A percentile compares a stretch with the other conserved stretches of the same genome.
These are phyloP conservation scores for Cercospora sp. DNA, from an alignment of 2,329 filamentous ascomycete genomes.

Conservation along the genomic window DNA sequence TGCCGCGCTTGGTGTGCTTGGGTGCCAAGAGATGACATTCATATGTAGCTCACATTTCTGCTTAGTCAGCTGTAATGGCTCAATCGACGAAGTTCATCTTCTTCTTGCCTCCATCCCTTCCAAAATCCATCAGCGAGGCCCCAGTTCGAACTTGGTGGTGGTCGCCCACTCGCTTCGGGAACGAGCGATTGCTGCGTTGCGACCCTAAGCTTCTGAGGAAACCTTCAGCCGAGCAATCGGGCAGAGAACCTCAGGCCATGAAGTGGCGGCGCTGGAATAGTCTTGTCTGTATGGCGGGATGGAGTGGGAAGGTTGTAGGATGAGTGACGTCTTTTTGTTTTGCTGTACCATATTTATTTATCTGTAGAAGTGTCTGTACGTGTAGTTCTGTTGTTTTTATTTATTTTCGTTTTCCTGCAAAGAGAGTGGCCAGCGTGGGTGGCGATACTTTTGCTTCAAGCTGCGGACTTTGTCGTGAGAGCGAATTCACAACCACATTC, in stretches of 20 bases:
- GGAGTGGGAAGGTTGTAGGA: slow-evolving; percentile 33
- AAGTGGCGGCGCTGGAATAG: slow-evolving; percentile 56
- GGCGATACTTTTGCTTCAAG: neutral
- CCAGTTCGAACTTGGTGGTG: slow-evolving; percentile 58
- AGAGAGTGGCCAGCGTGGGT: neutral
- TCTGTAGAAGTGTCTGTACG: no score
- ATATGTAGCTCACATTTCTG: slow-evolving; percentile 5
- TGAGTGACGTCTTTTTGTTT: slow-evolving; percentile 38
- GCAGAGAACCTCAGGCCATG: slow-evolving; percentile 57
- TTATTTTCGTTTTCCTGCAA: neutral
- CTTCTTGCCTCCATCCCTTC: slow-evolving; percentile 27
- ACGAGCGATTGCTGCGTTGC: slow-evolving; percentile 52
- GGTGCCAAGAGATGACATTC: neutral
- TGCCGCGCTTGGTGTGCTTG: neutral
- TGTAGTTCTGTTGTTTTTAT: neutral
- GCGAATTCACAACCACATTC: neutral
- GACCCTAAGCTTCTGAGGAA: slow-evolving; percentile 55
- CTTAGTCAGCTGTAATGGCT: slow-evolving; percentile 40
- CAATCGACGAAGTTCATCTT: slow-evolving; percentile 31
- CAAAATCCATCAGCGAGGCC: slow-evolving; percentile 43
- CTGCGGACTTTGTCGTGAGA: neutral
- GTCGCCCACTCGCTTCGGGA: slow-evolving; percentile 57
- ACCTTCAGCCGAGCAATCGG: slow-evolving; percentile 61
- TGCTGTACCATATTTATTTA: neutral
- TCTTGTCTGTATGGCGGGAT: slow-evolving; percentile 44